These are phyloP conservation scores for Botrytis elliptica DNA, from an alignment of 2,329 filamentous ascomycete species.

Conservation along the genomic window DNA sequence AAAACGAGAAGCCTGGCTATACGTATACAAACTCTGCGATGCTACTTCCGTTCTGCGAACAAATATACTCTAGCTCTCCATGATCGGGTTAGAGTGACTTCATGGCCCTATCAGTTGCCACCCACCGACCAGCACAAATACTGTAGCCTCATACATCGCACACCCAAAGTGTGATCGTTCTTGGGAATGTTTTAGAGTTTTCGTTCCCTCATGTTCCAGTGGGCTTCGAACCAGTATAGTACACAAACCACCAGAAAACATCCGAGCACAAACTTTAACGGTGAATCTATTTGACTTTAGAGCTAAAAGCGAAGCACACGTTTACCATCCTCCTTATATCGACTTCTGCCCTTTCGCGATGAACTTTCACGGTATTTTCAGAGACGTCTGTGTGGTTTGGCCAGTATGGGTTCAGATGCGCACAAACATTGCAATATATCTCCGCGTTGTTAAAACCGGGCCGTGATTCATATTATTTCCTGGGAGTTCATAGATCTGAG, in stretches of 20 bases:
- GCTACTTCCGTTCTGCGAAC: neutral
- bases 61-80: neutral
- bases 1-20: neutral
- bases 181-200: neutral
- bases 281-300: conserved; percentile 11
- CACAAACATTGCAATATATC: conserved; percentile 6
- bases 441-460: conserved; percentile 1
- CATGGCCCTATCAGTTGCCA: neutral
- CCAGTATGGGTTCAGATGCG: neutral
- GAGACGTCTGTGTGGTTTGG: neutral
- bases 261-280: conserved; percentile 8
- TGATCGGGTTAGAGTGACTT: neutral
- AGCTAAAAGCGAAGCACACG: neutral
- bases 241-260: neutral
- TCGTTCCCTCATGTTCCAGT: neutral
- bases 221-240: neutral
- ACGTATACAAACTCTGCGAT: neutral
- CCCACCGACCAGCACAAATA: neutral
- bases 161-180: neutral
- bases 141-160: neutral
- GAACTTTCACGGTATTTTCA: neutral
- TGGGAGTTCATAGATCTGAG: neutral
- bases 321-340: neutral
- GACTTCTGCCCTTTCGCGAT: conserved; percentile 5
- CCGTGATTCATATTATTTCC: neutral